Base-by-base conservation (phyloP, 2,329 filamentous ascomycete species). In the Fusarium sambucinum region DNA sequence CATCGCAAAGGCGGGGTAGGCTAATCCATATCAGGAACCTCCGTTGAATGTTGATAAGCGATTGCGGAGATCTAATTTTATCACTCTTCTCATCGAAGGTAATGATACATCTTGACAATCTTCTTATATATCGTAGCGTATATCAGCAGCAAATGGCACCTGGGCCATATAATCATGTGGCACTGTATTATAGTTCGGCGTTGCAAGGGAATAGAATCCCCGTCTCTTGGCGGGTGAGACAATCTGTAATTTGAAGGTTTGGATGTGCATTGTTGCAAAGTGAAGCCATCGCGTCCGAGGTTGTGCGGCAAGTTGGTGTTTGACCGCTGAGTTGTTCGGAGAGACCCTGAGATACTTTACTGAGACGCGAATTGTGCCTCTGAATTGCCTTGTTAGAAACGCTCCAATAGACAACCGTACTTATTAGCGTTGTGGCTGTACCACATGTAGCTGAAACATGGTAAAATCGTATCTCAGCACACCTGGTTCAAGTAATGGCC, bases 251-350 rank as follows among this genome's bases (percentile, higher is more conserved):
- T 45, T 59, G 53, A 4, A 48, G 42, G 4, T 65, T 60, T 4
- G 54, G 62, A 1, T 65, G 60, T 6, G 47, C 59, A 7, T 65
- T 65, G 23, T 65, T 65, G 23, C 60, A 65, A 13, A 65, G 38
- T n/a, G 42, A 50, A 37, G 37, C 35, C 60, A 65, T 65, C 4
- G 11, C 21, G 14, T 6, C 11, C 3, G 5, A 17, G n/a, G n/a
- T n/a, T 14, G 3, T 11, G 0, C 6, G 3, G 7, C 23, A 25
- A 25, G 23, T 25, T 25, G n/a, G n/a, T n/a, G n/a, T n/a, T n/a
- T n/a, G n/a, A n/a, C n/a, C n/a, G n/a, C n/a, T n/a, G n/a, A n/a
- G n/a, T n/a, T n/a, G n/a, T n/a, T n/a, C n/a, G n/a, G n/a, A n/a
- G n/a, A n/a, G n/a, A n/a, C n/a, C n/a, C n/a, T n/a, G n/a, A n/a